Conservation (phyloP, 202 grass and related monocot species). For the Digitaria exilis region DNA sequence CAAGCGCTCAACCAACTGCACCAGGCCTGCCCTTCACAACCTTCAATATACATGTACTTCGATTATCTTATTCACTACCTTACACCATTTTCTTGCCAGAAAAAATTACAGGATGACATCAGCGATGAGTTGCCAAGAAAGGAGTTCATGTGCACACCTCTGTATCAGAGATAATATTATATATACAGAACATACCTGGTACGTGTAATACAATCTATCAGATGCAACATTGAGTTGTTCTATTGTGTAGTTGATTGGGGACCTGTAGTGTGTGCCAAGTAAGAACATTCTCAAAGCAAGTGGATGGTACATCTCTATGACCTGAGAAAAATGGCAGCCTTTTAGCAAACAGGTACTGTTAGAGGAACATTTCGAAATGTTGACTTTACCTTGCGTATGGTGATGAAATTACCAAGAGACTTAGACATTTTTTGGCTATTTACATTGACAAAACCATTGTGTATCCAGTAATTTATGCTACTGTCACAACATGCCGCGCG, state of each 20-base stretch:
- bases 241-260: conserved; percentile 81
- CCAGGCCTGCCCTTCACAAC: no score
- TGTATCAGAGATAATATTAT: conserved; percentile 18
- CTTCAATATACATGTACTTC: neutral
- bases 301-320: conserved; percentile 78
- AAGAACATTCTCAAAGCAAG: conserved; percentile 94
- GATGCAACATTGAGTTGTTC: conserved; percentile 88
- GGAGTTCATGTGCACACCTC: neutral
- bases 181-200: conserved; percentile 60
- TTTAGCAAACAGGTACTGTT: conserved; percentile 19
- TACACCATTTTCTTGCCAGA: neutral
- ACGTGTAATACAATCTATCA: conserved; percentile 95
- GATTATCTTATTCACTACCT: conserved; percentile 22
- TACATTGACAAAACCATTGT: conserved; percentile 99
- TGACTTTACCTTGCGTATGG: conserved; percentile 72
- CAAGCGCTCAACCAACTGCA: no score
- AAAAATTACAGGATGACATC: neutral
- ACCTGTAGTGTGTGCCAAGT: conserved; percentile 93
- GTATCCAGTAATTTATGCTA: conserved; percentile 85
- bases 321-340: conserved; percentile 48
- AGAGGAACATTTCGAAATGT: neutral
- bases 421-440: conserved; percentile 97
- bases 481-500: conserved; percentile 87
- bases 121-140: neutral
- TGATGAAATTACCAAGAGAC: conserved; percentile 85